phyloP scores from a whole-genome alignment of 2,329 filamentous ascomycete species.

The Diaporthe batatas region DNA sequence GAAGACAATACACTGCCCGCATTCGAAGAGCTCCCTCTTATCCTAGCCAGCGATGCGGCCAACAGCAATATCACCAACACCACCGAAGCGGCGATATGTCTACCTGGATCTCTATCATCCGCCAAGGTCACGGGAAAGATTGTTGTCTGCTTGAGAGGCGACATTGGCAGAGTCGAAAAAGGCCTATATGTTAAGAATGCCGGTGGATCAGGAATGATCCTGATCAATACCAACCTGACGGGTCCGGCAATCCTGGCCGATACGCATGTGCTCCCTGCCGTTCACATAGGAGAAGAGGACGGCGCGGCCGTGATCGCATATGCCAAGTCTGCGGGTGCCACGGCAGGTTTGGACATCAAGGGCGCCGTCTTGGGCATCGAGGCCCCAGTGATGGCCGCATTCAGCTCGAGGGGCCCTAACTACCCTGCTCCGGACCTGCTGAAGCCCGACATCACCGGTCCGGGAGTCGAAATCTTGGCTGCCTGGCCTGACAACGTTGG shows the following conservation, averaged over 20 bases:
- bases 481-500: conserved; percentile 34
- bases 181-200: conserved; percentile 7
- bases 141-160: conserved; percentile 18
- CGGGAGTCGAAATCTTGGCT: conserved; percentile 41
- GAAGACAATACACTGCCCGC: not conserved
- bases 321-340: not conserved
- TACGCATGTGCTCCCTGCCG: conserved; percentile 25
- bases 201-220: conserved; percentile 16
- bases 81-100: conserved; percentile 1
- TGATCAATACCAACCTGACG: not conserved
- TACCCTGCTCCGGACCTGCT: conserved; percentile 23
- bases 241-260: not conserved
- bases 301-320: not conserved
- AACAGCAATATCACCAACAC: not conserved
- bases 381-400: conserved; percentile 41
- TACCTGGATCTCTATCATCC: not conserved
- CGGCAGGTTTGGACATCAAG: not conserved
- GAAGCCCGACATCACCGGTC: conserved; percentile 43
- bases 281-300: not conserved
- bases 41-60: not conserved
- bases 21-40: not conserved
- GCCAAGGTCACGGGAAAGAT: conserved; percentile 18
- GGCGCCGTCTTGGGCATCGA: conserved; percentile 9
- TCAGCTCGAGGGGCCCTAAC: conserved; percentile 42
- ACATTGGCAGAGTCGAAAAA: not conserved